Conservation (phyloP, 2,329 filamentous ascomycete genomes). For the Talaromyces atroroseus region DNA sequence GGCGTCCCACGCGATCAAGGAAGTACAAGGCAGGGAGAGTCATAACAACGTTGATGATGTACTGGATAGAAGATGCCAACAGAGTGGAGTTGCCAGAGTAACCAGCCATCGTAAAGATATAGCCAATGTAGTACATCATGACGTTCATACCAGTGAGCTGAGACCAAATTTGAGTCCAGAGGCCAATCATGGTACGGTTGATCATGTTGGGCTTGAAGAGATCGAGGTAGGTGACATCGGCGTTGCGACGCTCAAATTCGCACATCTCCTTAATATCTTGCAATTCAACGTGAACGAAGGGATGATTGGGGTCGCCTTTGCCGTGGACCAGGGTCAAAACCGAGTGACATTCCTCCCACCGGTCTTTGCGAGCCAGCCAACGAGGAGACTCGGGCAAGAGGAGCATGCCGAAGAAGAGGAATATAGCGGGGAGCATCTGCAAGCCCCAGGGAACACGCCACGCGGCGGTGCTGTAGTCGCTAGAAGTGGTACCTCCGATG, state of each 20-base stretch:
- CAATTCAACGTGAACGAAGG: conserved; percentile 63
- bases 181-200: conserved; percentile 64
- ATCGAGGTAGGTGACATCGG: conserved; percentile 65
- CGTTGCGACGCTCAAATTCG: conserved; percentile 65
- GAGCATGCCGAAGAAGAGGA: conserved; percentile 54
- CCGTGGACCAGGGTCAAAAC: conserved; percentile 57
- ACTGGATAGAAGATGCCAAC: conserved; percentile 64
- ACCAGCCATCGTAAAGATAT: conserved; percentile 68
- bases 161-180: conserved; percentile 71
- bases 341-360: conserved; percentile 49
- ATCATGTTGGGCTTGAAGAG: conserved; percentile 69
- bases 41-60: conserved; percentile 75
- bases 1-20: conserved; percentile 72
- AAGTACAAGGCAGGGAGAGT: conserved; percentile 70
- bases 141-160: conserved; percentile 74
- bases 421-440: conserved; percentile 56
- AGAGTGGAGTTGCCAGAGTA: conserved; percentile 55
- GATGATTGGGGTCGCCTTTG: conserved; percentile 58
- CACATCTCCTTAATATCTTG: conserved; percentile 67
- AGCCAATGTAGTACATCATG: conserved; percentile 53
- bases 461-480: conserved; percentile 40
- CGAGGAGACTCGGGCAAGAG: conserved; percentile 53
- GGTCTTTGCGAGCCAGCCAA: conserved; percentile 59
- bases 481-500: conserved; percentile 42
- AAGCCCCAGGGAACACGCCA: conserved; percentile 62